Base-by-base conservation (phyloP, 345 rosid species). In the Bretschneidera sinensis region DNA sequence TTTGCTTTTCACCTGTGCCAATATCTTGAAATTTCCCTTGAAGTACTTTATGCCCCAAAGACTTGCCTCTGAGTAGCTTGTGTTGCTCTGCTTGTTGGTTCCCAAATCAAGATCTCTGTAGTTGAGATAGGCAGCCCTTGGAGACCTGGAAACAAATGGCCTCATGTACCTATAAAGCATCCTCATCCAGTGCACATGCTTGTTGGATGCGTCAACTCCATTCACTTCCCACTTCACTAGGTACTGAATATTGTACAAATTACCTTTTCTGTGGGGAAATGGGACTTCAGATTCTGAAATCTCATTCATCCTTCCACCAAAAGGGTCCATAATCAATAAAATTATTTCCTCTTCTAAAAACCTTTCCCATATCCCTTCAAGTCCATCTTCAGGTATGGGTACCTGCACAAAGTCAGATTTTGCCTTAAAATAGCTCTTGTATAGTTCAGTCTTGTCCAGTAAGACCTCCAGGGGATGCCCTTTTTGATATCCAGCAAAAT, bases 71-170 rank as follows among this genome's bases (percentile, higher is more conserved):
- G 9, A 1, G 57, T 54, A 77, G 52, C 62, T 76, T 18, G 57
- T 43, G 20, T 54, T 60, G 25, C 45, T 67, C 54, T 45, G 50
- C 9, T 48, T 61, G 55, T 75, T 79, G 51, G 61, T 61, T 48
- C 91, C 91, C 24, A 85, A 57, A 53, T 80, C 88, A 10, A 80
- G 82, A 74, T 85, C 91, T 64, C 86, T 73, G 43, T 82, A 85
- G 52, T 85, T 85, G 54, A 82, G 18, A 64, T 80, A 82, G 24
- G 91, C 84, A 50, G 68, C 71, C 68, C 88, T 72, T 9, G 91
- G 88, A 48, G 72, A 62, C 57, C 64, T 65, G 8, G 82, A 76
- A 63, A 85, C 85, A 77, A 67, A 76, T 11, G 69, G 72, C 2
- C 62, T 61, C 85, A 78, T 80, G 64, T 63, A 74, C 39, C 48